Conservation (phyloP, 2,329 filamentous ascomycete genomes). For the Fusarium stilboides region DNA sequence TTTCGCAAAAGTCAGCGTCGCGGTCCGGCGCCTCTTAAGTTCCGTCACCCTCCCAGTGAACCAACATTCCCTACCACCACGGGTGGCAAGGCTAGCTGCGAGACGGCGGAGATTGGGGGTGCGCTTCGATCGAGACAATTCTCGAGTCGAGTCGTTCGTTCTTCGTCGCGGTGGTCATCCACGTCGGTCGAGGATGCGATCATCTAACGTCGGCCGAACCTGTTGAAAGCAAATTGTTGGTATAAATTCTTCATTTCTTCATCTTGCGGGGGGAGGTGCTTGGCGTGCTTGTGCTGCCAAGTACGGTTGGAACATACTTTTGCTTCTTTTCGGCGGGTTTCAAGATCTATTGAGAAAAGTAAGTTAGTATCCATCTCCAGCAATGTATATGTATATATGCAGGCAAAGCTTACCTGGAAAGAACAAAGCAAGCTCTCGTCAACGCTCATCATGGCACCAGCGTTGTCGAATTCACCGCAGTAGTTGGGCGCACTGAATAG, state of each 20-base stretch:
- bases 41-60: slow-evolving; percentile 49
- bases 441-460: slow-evolving; percentile 99
- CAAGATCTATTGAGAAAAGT: slow-evolving; percentile 77
- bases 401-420: slow-evolving; percentile 81
- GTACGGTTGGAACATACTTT: slow-evolving; percentile 93
- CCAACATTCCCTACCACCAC: slow-evolving; percentile 51
- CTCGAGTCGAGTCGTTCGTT: slow-evolving; percentile 47
- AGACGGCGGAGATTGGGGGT: slow-evolving; percentile 49
- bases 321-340: slow-evolving; percentile 99
- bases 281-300: slow-evolving; percentile 67
- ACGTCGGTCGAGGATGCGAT: slow-evolving; percentile 48
- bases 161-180: slow-evolving; percentile 45
- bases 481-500: slow-evolving; percentile 99
- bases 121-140: slow-evolving; percentile 45
- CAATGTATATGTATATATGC: neutral
- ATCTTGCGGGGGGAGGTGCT: slow-evolving; percentile 45
- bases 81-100: slow-evolving; percentile 50
- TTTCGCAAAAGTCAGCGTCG: slow-evolving; percentile 51
- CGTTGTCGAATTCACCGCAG: slow-evolving; percentile 99
- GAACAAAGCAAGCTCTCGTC: slow-evolving; percentile 98
- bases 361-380: slow-evolving; percentile 23
- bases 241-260: slow-evolving; percentile 59
- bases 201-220: slow-evolving; percentile 94
- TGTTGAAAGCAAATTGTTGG: slow-evolving; percentile 81
- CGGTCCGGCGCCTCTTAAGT: slow-evolving; percentile 47